Evolutionary conservation across 2,329 filamentous ascomycete species (phyloP).

Genomic region (Biscogniauxia sp.): DNA sequence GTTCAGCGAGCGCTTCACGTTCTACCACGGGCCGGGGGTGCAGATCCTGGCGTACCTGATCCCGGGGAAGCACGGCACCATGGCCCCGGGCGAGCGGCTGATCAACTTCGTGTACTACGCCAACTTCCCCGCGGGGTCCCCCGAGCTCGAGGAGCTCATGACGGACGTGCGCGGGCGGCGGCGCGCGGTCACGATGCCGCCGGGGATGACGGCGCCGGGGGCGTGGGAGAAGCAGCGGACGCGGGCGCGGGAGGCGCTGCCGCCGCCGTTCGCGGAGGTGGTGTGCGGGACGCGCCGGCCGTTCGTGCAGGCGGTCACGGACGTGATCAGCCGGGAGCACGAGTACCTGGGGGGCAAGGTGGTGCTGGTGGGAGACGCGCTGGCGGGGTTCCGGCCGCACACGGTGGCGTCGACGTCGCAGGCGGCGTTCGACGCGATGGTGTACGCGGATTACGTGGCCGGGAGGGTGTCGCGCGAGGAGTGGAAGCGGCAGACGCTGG

Average conservation of each 20-base stretch:
- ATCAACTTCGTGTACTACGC: constrained; percentile 48
- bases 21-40: constrained; percentile 37
- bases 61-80: constrained; percentile 37
- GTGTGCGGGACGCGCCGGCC: constrained; percentile 38
- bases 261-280: constrained; percentile 40
- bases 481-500: constrained; percentile 35
- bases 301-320: constrained; percentile 42
- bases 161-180: constrained; percentile 33
- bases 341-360: constrained; percentile 38
- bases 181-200: constrained; percentile 37
- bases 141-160: constrained; percentile 34
- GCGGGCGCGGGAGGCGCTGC: constrained; percentile 32
- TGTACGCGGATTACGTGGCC: constrained; percentile 33
- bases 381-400: constrained; percentile 44
- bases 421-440: constrained; percentile 36
- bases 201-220: constrained; percentile 30
- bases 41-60: constrained; percentile 44
- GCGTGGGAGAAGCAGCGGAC: constrained; percentile 36
- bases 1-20: constrained; percentile 39
- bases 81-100: constrained; percentile 38
- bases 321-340: constrained; percentile 35
- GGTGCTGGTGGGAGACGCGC: constrained; percentile 42
- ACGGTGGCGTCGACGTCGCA: constrained; percentile 43
- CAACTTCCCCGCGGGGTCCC: constrained; percentile 36
- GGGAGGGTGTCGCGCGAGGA: constrained; percentile 31